Conservation (phyloP, 108 stramenopile species). For the Skeletonema marinoi region DNA sequence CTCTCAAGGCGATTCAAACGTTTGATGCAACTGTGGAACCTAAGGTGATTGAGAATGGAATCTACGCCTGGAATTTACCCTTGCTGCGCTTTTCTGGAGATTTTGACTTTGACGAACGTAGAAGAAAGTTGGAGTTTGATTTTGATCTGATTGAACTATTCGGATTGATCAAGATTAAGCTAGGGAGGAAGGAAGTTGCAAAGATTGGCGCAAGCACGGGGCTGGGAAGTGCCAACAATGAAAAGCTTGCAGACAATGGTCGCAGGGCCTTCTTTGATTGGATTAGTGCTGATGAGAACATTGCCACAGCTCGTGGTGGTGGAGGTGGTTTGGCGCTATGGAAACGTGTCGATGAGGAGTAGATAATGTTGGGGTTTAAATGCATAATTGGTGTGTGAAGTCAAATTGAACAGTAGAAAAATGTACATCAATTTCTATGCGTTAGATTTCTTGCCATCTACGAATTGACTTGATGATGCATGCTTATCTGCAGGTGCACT, state of each 20-base stretch:
- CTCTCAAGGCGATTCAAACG: slow-evolving; percentile 87
- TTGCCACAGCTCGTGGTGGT: slow-evolving; percentile 92
- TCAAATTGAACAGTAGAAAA: too few relatives aligned
- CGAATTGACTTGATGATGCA: too few relatives aligned
- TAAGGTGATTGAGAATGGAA: slow-evolving; percentile 81
- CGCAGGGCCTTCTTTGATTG: slow-evolving; percentile 89
- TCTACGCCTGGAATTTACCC: slow-evolving; percentile 80
- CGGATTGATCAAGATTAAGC: slow-evolving; percentile 53
- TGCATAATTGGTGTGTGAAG: too few relatives aligned
- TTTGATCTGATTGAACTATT: slow-evolving; percentile 71
- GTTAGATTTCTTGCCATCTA: too few relatives aligned
- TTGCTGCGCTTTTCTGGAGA: slow-evolving; percentile 79
- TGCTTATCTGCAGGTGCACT: too few relatives aligned
- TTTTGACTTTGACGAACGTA: slow-evolving; percentile 72
- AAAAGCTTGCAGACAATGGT: slow-evolving; percentile 65
- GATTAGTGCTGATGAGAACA: slow-evolving; percentile 86
- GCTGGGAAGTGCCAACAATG: slow-evolving; percentile 82
- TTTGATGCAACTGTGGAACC: slow-evolving; percentile 70
- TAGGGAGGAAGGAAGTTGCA: slow-evolving; percentile 51
- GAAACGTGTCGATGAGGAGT: slow-evolving; percentile 60
- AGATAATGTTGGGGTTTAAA: background rate
- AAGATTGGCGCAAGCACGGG: slow-evolving; percentile 74
- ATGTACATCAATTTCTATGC: too few relatives aligned
- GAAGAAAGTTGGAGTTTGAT: slow-evolving; percentile 84
- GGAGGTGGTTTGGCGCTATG: slow-evolving; percentile 93